Evolutionary conservation across 2,329 filamentous ascomycete genomes (phyloP).

Genomic region (Mollisiaceae sp.): DNA sequence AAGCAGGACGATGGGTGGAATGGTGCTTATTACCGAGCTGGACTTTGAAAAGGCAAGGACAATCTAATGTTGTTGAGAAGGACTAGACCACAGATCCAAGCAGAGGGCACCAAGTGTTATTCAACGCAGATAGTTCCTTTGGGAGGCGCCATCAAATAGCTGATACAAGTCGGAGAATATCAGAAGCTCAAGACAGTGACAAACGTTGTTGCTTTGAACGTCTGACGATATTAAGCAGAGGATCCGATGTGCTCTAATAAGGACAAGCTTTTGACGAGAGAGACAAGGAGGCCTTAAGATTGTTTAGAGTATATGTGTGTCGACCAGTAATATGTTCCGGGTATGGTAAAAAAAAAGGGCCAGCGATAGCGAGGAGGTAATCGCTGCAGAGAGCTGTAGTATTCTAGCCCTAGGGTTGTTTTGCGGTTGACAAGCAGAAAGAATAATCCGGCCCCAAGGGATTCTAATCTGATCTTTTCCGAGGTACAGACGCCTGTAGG

Average conservation of each 20-base stretch:
- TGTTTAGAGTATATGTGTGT: conserved; percentile 1
- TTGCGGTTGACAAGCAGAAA: conserved; percentile 2
- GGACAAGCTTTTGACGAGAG: not conserved
- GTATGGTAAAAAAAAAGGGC: conserved; percentile 15
- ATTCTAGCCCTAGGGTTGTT: not conserved
- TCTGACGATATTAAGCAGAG: conserved; percentile 12
- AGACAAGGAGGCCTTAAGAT: conserved; percentile 1
- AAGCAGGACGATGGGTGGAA: not conserved
- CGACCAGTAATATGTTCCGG: conserved; percentile 7
- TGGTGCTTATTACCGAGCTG: not conserved
- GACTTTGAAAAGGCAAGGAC: not conserved
- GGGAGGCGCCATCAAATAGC: conserved; percentile 13
- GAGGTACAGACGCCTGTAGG: conserved; percentile 4
- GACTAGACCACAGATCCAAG: conserved; percentile 7
- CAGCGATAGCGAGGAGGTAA: conserved; percentile 4
- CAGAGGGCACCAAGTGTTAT: conserved; percentile 12
- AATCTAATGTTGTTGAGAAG: conserved; percentile 1
- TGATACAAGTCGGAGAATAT: conserved; percentile 19
- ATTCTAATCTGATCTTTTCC: conserved; percentile 15
- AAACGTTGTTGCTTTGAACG: conserved; percentile 1
- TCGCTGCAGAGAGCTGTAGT: not conserved
- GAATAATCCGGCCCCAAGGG: not conserved
- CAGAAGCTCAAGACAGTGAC: conserved; percentile 11
- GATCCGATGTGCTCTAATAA: conserved; percentile 5
- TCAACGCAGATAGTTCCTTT: conserved; percentile 9